Conservation (phyloP, 139 green algal genomes). For the Dunaliella primolecta region DNA sequence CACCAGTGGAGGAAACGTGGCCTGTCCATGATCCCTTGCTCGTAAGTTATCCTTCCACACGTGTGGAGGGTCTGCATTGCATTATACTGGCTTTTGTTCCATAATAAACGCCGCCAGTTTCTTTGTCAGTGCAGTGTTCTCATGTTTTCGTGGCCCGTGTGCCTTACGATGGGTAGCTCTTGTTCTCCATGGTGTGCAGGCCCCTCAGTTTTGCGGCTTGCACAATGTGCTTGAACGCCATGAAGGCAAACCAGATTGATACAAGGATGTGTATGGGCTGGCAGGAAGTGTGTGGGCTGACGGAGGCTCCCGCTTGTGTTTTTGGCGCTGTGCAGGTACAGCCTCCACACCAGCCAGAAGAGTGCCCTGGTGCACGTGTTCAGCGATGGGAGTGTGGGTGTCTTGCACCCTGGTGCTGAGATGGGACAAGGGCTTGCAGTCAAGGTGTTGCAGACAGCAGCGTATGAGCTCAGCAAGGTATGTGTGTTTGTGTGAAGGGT, state of each 20-base stretch:
- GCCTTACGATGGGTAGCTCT: not conserved
- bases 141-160: no score
- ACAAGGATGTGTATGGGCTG: no score
- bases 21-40: conserved; percentile 34
- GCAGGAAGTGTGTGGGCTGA: no score
- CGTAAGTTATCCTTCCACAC: conserved; percentile 3
- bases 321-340: conserved; percentile 27
- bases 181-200: no score
- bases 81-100: no score
- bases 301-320: no score
- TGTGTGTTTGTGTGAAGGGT: not conserved
- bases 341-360: not conserved
- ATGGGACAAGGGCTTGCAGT: conserved; percentile 43
- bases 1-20: conserved; percentile 51
- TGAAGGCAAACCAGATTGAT: no score
- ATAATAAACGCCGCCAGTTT: no score
- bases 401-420: conserved; percentile 10
- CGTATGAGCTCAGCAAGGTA: conserved; percentile 24
- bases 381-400: conserved; percentile 11
- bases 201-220: no score
- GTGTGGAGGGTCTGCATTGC: not conserved
- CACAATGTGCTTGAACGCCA: no score
- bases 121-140: no score
- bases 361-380: conserved; percentile 12
- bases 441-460: conserved; percentile 60